Base-by-base conservation (phyloP, 2,329 filamentous ascomycete genomes). In the Hypoxylon sp. region DNA sequence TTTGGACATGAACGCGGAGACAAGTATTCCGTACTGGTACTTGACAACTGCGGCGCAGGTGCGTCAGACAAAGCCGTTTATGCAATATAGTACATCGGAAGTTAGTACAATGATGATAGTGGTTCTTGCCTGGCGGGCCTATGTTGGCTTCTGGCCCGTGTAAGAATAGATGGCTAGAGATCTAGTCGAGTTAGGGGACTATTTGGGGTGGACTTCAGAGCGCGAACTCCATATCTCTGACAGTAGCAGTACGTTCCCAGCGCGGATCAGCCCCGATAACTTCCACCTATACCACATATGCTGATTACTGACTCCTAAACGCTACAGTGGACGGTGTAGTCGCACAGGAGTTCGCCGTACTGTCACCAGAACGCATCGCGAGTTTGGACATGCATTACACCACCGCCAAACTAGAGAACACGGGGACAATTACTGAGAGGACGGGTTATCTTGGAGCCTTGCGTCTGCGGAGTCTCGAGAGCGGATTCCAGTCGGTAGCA, bases 31-130 rank as follows among this genome's bases (percentile, higher is more conserved):
- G 89, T 89, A 59, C 84, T 97, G 6, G 79, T 94, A 58, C 82
- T 92, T 67, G 93, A 97, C 80, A 96, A 97, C 79, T 88, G 93
- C 69, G 93, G 93, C 68, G 90, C 95, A 72, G 93, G 93, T 59
- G 85, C 85, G 65, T 93, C 89, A 52, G 91, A 92, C 79, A 93
- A 93, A 91, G 76, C 93, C 93, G 0, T 74, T 91, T 17, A 82
- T 85, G 70, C 86, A 92, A 44, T 97, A 97, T 81, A 90, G 90
- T 22, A 95, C 93, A 3, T 89, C 85, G 32, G 62, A 64, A 7
- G 24, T 26, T 4, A 26, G 24, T 26, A 26, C 24, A 26, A 26
- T 26, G 24, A 26, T 26, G 7, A 4, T 7, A 26, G 24, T 26
- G 4, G 4, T 26, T 26, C 24, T 26, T 26, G 4, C 7, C 24